Evolutionary conservation across 2,329 filamentous ascomycete species (phyloP).

Genomic region (Colletotrichum shisoi): DNA sequence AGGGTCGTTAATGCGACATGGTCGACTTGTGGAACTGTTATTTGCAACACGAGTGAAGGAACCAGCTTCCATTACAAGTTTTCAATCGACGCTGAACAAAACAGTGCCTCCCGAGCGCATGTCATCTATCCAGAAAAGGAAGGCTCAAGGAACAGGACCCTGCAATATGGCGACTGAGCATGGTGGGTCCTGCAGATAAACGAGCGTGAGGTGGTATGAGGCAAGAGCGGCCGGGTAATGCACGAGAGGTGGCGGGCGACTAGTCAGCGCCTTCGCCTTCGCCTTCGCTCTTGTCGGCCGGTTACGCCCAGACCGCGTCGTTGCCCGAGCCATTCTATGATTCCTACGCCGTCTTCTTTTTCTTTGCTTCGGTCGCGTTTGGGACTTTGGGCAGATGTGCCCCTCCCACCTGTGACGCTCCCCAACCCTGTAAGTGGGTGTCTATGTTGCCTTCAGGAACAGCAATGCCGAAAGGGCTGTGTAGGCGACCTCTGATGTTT

Average conservation of each 20-base stretch:
- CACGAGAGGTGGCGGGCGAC: constrained; percentile 12
- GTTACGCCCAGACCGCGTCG: constrained; percentile 16
- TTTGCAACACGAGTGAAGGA: not conserved
- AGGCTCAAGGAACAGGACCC: constrained; percentile 8
- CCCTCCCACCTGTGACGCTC: constrained; percentile 33
- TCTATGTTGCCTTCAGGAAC: constrained; percentile 23
- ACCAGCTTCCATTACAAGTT: no score
- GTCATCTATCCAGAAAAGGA: constrained; percentile 28
- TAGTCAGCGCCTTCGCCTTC: constrained; percentile 32
- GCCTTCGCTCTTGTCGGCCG: not conserved
- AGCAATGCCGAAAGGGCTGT: constrained; percentile 31
- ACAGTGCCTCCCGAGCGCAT: not conserved
- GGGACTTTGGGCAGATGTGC: constrained; percentile 9
- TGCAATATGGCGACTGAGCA: not conserved
- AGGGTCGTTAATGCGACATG: constrained; percentile 7
- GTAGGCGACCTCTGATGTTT: not conserved
- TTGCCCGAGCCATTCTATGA: constrained; percentile 24
- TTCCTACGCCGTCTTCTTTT: not conserved
- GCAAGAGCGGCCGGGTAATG: constrained; percentile 4
- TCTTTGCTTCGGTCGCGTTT: constrained; percentile 14
- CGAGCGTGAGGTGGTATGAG: constrained; percentile 28
- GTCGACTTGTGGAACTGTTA: not conserved
- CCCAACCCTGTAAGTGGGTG: constrained; percentile 23
- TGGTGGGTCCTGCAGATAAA: constrained; percentile 33
- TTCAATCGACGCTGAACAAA: not conserved